phyloP scores from a whole-genome alignment of 306 rosid genomes.

The Trifolium fragiferum region DNA sequence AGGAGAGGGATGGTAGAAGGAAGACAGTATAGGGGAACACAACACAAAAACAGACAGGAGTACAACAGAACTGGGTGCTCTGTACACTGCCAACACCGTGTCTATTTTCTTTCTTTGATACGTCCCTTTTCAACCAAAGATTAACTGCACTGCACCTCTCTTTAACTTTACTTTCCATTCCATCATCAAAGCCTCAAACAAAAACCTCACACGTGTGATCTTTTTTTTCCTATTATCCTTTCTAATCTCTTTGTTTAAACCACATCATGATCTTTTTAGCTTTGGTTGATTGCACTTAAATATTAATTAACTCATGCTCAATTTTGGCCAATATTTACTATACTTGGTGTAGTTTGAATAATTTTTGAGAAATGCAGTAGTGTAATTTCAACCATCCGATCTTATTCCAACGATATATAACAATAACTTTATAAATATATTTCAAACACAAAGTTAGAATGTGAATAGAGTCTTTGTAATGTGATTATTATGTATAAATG shows the following conservation, averaged over 20 bases:
- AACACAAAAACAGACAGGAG: constrained; percentile 44
- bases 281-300: constrained; percentile 32
- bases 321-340: neutral
- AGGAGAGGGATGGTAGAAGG: constrained; percentile 20
- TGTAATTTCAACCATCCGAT: neutral
- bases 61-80: constrained; percentile 55
- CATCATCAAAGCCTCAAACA: constrained; percentile 29
- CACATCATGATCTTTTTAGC: constrained; percentile 16
- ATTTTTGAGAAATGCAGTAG: neutral
- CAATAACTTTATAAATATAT: neutral
- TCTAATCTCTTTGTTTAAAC: constrained; percentile 15
- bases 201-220: constrained; percentile 44
- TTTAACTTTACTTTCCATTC: neutral
- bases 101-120: constrained; percentile 62
- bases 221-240: neutral
- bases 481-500: neutral
- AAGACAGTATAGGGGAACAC: constrained; percentile 48
- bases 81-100: constrained; percentile 63
- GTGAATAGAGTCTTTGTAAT: neutral
- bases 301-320: neutral
- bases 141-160: constrained; percentile 46
- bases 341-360: neutral
- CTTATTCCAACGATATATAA: neutral
- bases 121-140: constrained; percentile 70
- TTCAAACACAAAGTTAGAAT: neutral